Percentiles rank a stretch among this genome's conserved stretches.
Conservation (phyloP, 345 rosid genomes). For the Eucalyptus erythrocorys region DNA sequence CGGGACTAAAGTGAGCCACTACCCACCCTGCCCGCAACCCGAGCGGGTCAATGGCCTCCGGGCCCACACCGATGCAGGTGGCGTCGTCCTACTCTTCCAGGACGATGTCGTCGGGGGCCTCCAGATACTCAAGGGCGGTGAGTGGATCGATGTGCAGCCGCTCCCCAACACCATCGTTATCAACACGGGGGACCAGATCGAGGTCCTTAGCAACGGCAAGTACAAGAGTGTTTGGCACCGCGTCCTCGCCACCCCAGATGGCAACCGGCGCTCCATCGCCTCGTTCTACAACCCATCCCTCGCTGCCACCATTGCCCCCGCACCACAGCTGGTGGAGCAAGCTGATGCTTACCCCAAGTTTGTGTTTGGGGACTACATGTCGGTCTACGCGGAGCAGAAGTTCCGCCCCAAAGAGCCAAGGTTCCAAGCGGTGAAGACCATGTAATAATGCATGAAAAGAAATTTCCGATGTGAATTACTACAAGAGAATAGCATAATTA, state of each 20-base stretch:
- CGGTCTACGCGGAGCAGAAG: conserved; percentile 79
- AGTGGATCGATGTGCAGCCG: conserved; percentile 92
- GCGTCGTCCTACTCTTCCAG: conserved; percentile 76
- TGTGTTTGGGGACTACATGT: conserved; percentile 92
- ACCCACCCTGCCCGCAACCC: conserved; percentile 87
- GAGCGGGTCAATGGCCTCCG: conserved; percentile 65
- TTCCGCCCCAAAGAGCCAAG: conserved; percentile 83
- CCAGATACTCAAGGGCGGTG: conserved; percentile 66
- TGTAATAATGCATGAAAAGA: conserved; percentile 3
- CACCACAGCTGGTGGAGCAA: conserved; percentile 15
- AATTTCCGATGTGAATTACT: not conserved
- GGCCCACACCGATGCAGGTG: conserved; percentile 95
- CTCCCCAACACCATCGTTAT: conserved; percentile 56
- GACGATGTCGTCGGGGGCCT: conserved; percentile 79
- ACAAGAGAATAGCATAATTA: not conserved
- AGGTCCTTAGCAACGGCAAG: conserved; percentile 77
- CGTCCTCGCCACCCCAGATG: conserved; percentile 29
- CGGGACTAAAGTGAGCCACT: conserved; percentile 54
- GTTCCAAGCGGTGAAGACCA: conserved; percentile 55
- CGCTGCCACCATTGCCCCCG: conserved; percentile 71
- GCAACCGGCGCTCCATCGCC: conserved; percentile 77
- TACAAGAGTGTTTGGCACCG: conserved; percentile 94
- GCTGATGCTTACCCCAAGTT: conserved; percentile 43
- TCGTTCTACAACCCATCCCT: conserved; percentile 81
- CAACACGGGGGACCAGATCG: conserved; percentile 91